Evolutionary conservation across 2,329 filamentous ascomycete genomes (phyloP), one percentile per base, ranked within the genome.

Genomic region (Ceratocystis smalleyi): DNA sequence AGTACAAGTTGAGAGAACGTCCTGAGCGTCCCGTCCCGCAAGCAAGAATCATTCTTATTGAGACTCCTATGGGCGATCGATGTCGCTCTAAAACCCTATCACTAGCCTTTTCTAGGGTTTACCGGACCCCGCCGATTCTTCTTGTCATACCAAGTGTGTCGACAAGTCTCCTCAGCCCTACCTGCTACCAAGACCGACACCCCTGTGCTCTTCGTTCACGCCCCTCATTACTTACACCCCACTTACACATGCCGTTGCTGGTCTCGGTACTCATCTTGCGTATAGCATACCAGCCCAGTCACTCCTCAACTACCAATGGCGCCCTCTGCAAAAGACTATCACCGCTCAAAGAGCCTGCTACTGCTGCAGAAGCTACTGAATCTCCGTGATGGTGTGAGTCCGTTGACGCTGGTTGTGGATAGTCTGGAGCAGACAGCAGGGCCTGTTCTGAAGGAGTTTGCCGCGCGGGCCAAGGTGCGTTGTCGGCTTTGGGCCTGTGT

Each of bases 351-450:
- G 74, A 91, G 91, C 72, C 76, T 95, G 24, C 82, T 95, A 2
- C 78, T 95, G 1, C 84, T 96, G 64, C 88, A 91, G 68, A 91
- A 90, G 71, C 78, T 96, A 1, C 79, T 96, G 68, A 89, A 85
- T 71, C 78, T 89, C 64, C 82, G 89, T 67, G 88, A 94, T 73
- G 84, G 83, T 65, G 84, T 87, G 15, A 95, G 90, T 60, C 92
- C 92, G 2, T 84, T 97, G 70, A 96, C 91, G 0, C 77, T 97
- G 30, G 75, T 96, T 2, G 79, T 96, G 65, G 92, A 97, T 74
- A 89, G 81, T 43, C 78, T 96, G 35, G 90, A 95, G 75, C 91
- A 96, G 75, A 84, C 85, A 30, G 88, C 85, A 5, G 79, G 78
- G 35, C 85, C 85, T 0, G 75, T 96, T 3, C 68, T 92, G 1